A percentile compares a stretch with the other conserved stretches of the same genome.
Conservation (phyloP, 108 stramenopile genomes). For the Thalassiosira profunda region DNA sequence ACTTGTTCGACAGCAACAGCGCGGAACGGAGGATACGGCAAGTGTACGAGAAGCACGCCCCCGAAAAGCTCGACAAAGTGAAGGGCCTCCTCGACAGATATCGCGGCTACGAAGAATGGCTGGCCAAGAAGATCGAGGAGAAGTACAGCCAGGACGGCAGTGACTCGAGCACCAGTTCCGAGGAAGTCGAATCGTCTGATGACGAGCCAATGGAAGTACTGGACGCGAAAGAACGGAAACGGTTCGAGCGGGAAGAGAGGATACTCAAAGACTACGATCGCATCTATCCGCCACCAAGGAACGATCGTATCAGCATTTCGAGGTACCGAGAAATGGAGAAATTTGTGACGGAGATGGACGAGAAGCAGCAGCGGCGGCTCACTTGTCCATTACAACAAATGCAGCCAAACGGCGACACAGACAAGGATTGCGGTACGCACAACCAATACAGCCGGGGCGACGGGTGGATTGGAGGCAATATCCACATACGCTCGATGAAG, state of each 20-base stretch:
- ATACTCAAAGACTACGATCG: constrained; percentile 50
- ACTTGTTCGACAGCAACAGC: constrained; percentile 31
- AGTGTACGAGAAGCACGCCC: constrained; percentile 57
- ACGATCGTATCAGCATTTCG: constrained; percentile 20
- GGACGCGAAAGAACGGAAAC: not conserved
- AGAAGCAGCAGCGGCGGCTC: constrained; percentile 37
- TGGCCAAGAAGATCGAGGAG: constrained; percentile 46
- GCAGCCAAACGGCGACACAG: constrained; percentile 7
- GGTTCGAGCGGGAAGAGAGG: constrained; percentile 38
- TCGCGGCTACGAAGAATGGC: constrained; percentile 67
- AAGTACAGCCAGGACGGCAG: constrained; percentile 42
- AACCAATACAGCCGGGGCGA: constrained; percentile 25
- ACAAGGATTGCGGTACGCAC: constrained; percentile 6
- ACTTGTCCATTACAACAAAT: constrained; percentile 39
- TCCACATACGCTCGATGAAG: constrained; percentile 14
- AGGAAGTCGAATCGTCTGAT: constrained; percentile 14
- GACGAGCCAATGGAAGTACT: not conserved
- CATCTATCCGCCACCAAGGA: constrained; percentile 47
- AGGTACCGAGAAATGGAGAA: constrained; percentile 53
- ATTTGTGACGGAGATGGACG: constrained; percentile 32
- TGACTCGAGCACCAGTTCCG: constrained; percentile 14
- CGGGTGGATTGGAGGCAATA: constrained; percentile 46
- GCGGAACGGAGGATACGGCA: constrained; percentile 32
- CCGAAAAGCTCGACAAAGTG: constrained; percentile 59
- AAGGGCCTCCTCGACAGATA: constrained; percentile 53